phyloP scores from a whole-genome alignment of 2,329 filamentous ascomycete species.

The Alternaria angustiovoidea region DNA sequence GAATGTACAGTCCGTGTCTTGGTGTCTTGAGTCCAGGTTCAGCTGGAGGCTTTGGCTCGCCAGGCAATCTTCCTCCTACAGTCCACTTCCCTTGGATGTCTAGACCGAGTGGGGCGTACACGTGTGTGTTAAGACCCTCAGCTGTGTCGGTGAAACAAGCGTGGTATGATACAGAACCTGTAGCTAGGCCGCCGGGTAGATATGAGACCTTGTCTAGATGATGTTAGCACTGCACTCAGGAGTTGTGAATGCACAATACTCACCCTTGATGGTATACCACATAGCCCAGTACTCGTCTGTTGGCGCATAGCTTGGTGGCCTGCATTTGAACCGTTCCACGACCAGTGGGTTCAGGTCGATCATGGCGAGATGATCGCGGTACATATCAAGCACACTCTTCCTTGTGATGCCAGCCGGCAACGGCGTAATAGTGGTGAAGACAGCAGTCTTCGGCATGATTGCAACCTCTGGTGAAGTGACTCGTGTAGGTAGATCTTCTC shows the following conservation, averaged over 20 bases:
- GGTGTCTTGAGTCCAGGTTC: constrained; percentile 74
- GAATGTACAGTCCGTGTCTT: constrained; percentile 74
- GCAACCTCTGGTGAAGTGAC: constrained; percentile 11
- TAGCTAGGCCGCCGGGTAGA: constrained; percentile 70
- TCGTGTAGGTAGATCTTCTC: neutral
- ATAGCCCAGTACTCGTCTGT: constrained; percentile 74
- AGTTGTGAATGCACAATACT: neutral
- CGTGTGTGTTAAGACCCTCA: constrained; percentile 79
- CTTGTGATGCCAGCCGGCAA: constrained; percentile 74
- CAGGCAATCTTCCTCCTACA: constrained; percentile 74
- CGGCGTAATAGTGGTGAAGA: constrained; percentile 81
- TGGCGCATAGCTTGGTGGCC: constrained; percentile 70
- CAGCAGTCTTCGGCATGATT: constrained; percentile 72
- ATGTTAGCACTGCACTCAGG: constrained; percentile 4
- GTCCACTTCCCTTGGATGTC: constrained; percentile 82
- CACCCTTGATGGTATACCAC: constrained; percentile 71
- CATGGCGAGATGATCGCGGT: constrained; percentile 82
- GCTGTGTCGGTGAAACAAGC: constrained; percentile 80
- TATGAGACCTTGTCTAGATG: constrained; percentile 74
- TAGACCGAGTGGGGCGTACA: constrained; percentile 81
- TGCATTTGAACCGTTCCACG: constrained; percentile 72
- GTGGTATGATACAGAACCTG: constrained; percentile 77
- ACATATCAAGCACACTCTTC: constrained; percentile 74
- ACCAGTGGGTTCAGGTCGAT: constrained; percentile 89
- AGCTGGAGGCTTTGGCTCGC: constrained; percentile 70